phyloP scores from a whole-genome alignment of 2,329 filamentous ascomycete genomes.

The Phyllosticta capitalensis region DNA sequence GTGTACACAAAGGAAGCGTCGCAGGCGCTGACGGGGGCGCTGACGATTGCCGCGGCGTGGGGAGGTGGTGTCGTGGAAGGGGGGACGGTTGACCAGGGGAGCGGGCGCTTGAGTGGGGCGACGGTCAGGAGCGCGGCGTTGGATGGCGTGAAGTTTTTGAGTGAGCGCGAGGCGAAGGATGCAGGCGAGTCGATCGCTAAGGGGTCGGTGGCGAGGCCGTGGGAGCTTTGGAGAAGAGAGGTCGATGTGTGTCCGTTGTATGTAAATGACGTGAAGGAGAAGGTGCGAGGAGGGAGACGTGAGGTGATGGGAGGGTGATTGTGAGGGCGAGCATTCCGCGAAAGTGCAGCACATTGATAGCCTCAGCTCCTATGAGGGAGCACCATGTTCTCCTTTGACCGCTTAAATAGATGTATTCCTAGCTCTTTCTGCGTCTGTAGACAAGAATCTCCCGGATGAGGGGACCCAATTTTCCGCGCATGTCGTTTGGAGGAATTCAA shows the following conservation, averaged over 20 bases:
- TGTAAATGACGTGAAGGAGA: background rate
- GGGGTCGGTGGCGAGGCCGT: conserved; percentile 28
- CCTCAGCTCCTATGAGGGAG: no score
- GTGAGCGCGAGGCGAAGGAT: conserved; percentile 33
- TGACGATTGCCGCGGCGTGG: conserved; percentile 15
- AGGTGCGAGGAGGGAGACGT: background rate
- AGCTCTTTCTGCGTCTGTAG: no score
- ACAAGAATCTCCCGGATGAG: no score
- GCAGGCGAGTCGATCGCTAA: conserved; percentile 27
- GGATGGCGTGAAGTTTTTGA: background rate
- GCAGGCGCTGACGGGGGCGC: conserved; percentile 30
- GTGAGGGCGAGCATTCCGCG: background rate
- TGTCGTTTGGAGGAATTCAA: no score
- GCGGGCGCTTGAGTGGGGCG: background rate
- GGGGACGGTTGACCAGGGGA: background rate
- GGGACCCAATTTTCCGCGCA: no score
- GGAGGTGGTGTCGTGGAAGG: background rate
- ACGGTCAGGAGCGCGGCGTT: background rate
- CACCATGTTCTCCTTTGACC: no score
- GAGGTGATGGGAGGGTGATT: background rate
- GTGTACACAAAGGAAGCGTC: conserved; percentile 34
- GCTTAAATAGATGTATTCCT: no score
- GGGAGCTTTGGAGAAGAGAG: conserved; percentile 36
- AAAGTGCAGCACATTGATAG: background rate
- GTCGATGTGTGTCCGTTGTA: conserved; percentile 15